Evolutionary conservation across 306 rosid genomes (phyloP).

Genomic region (Prunus fruticosa): DNA sequence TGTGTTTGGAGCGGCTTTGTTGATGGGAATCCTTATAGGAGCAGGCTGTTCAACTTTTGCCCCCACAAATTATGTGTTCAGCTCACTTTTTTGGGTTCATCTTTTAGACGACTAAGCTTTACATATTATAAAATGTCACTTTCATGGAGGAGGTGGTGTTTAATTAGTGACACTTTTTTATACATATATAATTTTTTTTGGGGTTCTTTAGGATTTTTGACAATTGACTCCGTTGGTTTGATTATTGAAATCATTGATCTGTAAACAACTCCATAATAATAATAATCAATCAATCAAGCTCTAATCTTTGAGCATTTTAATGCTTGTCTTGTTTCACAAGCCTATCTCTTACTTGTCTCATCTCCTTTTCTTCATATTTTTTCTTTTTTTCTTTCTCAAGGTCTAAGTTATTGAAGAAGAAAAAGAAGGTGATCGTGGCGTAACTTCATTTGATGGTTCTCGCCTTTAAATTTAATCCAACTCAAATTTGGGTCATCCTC

Average conservation of each 20-base stretch:
- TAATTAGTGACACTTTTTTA: background rate
- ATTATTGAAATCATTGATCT: background rate
- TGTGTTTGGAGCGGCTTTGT: slow-evolving; percentile 28
- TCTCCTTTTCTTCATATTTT: background rate
- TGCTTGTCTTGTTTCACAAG: background rate
- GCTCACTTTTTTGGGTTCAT: background rate
- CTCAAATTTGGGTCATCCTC: background rate
- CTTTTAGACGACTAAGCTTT: no score
- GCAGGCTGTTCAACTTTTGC: background rate
- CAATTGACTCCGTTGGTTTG: background rate
- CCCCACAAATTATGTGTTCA: slow-evolving; percentile 2
- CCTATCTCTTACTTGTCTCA: background rate
- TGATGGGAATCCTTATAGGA: slow-evolving; percentile 8
- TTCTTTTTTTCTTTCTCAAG: background rate
- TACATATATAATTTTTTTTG: no score
- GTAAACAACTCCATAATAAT: background rate
- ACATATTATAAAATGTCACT: background rate
- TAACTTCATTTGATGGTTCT: background rate
- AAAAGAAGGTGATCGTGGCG: background rate
- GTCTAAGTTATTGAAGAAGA: background rate
- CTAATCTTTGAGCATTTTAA: background rate
- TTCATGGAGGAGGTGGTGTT: slow-evolving; percentile 16
- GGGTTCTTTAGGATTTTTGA: background rate
- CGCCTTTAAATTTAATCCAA: background rate
- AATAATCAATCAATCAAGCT: background rate